phyloP scores from a whole-genome alignment of 257 asterid genomes.

The Osmanthus fragrans region DNA sequence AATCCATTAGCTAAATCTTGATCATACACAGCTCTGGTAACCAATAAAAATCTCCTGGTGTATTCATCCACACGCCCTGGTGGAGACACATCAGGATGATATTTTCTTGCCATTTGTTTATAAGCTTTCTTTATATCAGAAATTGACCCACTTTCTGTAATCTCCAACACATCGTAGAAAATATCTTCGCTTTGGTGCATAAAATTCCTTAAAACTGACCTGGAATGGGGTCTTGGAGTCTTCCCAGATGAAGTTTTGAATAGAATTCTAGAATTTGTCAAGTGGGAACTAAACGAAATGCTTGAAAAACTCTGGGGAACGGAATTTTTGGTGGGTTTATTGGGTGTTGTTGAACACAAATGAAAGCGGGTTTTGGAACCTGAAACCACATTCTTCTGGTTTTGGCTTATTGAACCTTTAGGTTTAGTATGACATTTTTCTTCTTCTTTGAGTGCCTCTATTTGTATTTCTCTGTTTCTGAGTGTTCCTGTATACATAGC shows the following conservation, averaged over 20 bases:
- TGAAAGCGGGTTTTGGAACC: neutral
- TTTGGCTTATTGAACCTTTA: no score
- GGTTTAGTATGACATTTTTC: no score
- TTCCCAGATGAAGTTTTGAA: neutral
- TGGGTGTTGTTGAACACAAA: neutral
- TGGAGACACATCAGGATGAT: neutral
- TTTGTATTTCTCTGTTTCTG: no score
- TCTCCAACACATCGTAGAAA: neutral
- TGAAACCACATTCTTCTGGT: neutral
- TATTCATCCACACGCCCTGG: neutral
- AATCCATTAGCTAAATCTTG: neutral
- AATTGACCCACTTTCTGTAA: neutral
- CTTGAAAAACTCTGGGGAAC: neutral
- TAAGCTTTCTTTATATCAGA: neutral
- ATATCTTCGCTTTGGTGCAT: neutral
- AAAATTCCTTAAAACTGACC: neutral
- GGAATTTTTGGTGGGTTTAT: neutral
- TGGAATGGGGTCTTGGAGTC: neutral
- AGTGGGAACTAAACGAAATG: neutral
- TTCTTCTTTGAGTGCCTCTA: no score
- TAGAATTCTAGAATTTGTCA: neutral
- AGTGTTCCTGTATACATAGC: no score
- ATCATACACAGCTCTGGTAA: neutral
- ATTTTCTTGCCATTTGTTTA: neutral
- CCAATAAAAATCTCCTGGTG: neutral